A percentile compares a stretch with the other conserved stretches of the same genome.
Conservation (phyloP, 164 flowering plant genomes). For the Stephania japonica region DNA sequence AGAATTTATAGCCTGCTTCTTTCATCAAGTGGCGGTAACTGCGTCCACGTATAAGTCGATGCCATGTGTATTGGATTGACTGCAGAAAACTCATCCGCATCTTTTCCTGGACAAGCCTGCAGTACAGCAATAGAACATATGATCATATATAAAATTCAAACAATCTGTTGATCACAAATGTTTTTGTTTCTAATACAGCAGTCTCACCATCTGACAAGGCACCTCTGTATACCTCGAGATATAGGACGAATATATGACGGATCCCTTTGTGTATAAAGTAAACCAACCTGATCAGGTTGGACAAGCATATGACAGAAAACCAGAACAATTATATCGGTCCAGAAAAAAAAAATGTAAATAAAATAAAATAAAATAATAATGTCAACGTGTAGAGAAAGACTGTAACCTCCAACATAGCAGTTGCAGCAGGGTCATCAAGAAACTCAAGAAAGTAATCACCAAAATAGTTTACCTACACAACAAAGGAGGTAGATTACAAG, state of each 20-base stretch:
- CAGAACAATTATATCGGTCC: neutral
- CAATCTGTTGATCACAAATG: neutral
- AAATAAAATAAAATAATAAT: too few species aligned
- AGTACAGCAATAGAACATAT: slow-evolving; percentile 12
- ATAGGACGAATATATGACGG: slow-evolving; percentile 85
- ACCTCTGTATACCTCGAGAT: slow-evolving; percentile 76
- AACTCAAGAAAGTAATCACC: slow-evolving; percentile 86
- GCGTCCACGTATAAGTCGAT: slow-evolving; percentile 78
- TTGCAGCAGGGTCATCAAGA: slow-evolving; percentile 74
- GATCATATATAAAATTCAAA: slow-evolving; percentile 3
- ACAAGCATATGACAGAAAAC: neutral
- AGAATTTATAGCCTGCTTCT: slow-evolving; percentile 59
- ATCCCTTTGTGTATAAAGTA: slow-evolving; percentile 83
- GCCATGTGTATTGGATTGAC: slow-evolving; percentile 56
- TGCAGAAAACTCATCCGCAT: slow-evolving; percentile 45
- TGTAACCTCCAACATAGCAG: slow-evolving; percentile 75
- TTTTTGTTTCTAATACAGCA: neutral
- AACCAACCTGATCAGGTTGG: slow-evolving; percentile 58
- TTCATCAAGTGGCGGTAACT: slow-evolving; percentile 86
- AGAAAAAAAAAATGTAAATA: neutral
- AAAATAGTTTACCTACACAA: slow-evolving; percentile 67
- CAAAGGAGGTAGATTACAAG: neutral
- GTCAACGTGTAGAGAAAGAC: slow-evolving; percentile 2
- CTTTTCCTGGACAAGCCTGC: slow-evolving; percentile 87
- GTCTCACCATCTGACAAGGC: slow-evolving; percentile 91